These are phyloP conservation scores for Aurinia saxatilis DNA, from an alignment of 345 rosid species.

Conservation along the genomic window DNA sequence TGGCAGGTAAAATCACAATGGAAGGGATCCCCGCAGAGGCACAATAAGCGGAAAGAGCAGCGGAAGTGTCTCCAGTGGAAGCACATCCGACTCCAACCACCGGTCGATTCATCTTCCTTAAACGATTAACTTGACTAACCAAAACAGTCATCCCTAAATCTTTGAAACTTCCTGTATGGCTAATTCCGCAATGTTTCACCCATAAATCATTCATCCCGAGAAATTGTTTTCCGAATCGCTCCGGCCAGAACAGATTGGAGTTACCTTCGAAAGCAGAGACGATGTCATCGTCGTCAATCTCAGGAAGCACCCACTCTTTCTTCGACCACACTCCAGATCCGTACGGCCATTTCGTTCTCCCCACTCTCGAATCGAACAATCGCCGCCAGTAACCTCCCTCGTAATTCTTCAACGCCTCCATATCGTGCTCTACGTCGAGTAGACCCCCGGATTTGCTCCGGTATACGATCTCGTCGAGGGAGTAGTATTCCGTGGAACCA, in stretches of 20 bases:
- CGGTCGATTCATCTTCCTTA: slow-evolving; percentile 53
- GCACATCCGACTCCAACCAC: slow-evolving; percentile 83
- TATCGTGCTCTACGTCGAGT: slow-evolving; percentile 63
- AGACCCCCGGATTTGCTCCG: slow-evolving; percentile 63
- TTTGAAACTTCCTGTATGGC: slow-evolving; percentile 78
- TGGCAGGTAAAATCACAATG: slow-evolving; percentile 61
- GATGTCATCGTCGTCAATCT: slow-evolving; percentile 62
- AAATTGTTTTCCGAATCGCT: slow-evolving; percentile 57
- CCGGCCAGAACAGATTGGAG: slow-evolving; percentile 81
- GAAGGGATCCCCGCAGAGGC: slow-evolving; percentile 78
- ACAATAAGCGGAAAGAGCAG: slow-evolving; percentile 70
- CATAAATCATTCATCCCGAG: slow-evolving; percentile 68
- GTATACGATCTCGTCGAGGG: slow-evolving; percentile 75
- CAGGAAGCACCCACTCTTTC: slow-evolving; percentile 80
- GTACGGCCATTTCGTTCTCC: slow-evolving; percentile 68
- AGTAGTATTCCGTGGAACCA: slow-evolving; percentile 45
- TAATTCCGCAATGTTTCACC: slow-evolving; percentile 84
- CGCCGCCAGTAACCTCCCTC: slow-evolving; percentile 63
- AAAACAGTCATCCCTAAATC: slow-evolving; percentile 81
- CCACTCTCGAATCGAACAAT: slow-evolving; percentile 66
- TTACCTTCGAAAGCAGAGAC: slow-evolving; percentile 77
- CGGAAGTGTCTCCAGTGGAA: slow-evolving; percentile 82
- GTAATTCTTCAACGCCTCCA: slow-evolving; percentile 44
- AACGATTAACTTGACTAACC: slow-evolving; percentile 74
- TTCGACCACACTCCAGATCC: slow-evolving; percentile 87